Base-by-base conservation (phyloP, 2,329 filamentous ascomycete species). In the Fusarium albidum region DNA sequence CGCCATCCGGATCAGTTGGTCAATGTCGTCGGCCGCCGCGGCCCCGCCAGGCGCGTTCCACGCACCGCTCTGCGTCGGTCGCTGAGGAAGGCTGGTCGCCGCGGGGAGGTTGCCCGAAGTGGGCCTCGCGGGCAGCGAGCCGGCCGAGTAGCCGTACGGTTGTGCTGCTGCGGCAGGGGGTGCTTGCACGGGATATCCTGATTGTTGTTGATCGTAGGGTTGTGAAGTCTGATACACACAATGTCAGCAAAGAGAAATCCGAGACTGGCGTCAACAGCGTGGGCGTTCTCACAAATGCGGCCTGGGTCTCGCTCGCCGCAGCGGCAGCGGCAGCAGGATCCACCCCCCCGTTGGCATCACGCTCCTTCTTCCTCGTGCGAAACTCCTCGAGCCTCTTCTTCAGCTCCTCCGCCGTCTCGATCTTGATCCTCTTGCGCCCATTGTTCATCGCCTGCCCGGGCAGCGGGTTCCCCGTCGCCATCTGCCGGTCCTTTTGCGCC, bases 401-500 rank as follows among this genome's bases (percentile, higher is more conserved):
- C 55, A 97, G 76, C 67, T 96, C 91, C 13, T 90, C 87, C 0
- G 89, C 71, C 6, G 84, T 83, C 76, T 96, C 91, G 6, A 91
- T 78, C 77, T 91, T 86, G 64, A 88, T 76, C 76, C 88, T 89
- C 76, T 89, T 89, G 9, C 80, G 85, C 2, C 87, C 84, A 56
- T 86, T 86, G 71, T 91, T 88, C 31, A 77, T 73, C 45, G 78
- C 79, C 53, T 82, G 79, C 3, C 89, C 89, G 0, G 90, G 85
- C 14, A 88, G 84, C 3, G 91, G 90, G 69, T 97, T 96, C 29
- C 93, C 94, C 2, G 92, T 96, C 9, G 86, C 83, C 41, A 89
- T 87, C 63, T 90, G 88, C 53, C 92, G 85, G 67, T 96, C 91
- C 52, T 90, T 89, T 74, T 96, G 91, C 21, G 87, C 88, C 71